A percentile compares a stretch with the other conserved stretches of the same genome.
These are phyloP conservation scores for Neurospora sp. DNA, from an alignment of 495 filamentous ascomycete species.

Conservation along the genomic window DNA sequence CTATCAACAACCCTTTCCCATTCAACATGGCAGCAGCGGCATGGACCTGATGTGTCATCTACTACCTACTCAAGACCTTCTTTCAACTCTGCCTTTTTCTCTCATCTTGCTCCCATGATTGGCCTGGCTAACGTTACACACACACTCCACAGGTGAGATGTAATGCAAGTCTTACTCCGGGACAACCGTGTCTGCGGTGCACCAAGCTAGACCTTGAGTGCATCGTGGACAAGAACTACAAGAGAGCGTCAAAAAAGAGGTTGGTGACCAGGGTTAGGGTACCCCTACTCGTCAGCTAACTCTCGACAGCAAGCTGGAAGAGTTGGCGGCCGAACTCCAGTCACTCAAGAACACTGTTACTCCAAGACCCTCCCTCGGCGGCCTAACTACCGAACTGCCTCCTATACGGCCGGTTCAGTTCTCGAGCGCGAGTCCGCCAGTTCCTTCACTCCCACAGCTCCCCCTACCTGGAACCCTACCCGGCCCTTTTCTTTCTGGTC, in stretches of 20 bases:
- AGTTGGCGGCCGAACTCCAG: conserved; percentile 34
- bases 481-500: conserved; percentile 1
- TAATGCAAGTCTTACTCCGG: conserved; percentile 30
- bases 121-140: not conserved
- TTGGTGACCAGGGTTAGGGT: conserved; percentile 9
- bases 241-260: conserved; percentile 33
- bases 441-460: not conserved
- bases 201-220: conserved; percentile 34
- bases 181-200: conserved; percentile 32
- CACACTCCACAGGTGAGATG: conserved; percentile 27
- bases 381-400: conserved; percentile 4
- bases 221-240: conserved; percentile 36
- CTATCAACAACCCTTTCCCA: not conserved
- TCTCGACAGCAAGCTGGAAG: conserved; percentile 30
- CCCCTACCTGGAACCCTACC: not conserved
- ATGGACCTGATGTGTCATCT: not conserved
- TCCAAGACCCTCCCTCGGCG: conserved; percentile 4
- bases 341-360: conserved; percentile 35
- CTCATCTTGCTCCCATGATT: not conserved
- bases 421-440: not conserved
- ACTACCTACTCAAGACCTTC: not conserved
- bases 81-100: not conserved
- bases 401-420: conserved; percentile 8
- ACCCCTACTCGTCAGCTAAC: not conserved
- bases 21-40: not conserved